Evolutionary conservation across 2,329 filamentous ascomycete genomes (phyloP).

Genomic region (Dothiorella sarmentorum): DNA sequence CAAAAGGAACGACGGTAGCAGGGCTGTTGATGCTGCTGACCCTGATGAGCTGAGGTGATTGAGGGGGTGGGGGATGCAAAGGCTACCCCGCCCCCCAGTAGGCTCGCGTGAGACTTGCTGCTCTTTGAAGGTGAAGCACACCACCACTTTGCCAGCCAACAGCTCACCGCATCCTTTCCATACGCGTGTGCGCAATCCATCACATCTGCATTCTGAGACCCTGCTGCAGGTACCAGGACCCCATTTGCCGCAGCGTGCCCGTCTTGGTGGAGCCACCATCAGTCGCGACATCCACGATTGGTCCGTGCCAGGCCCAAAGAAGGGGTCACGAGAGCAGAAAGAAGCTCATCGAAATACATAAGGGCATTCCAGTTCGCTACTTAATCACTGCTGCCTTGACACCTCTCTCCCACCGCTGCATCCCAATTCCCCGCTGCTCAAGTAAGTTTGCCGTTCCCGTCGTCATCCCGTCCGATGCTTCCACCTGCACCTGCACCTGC

Average conservation of each 20-base stretch:
- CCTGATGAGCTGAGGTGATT: conserved; percentile 2
- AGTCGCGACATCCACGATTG: conserved; percentile 14
- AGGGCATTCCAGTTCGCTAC: conserved; percentile 14
- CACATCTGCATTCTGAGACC: not conserved
- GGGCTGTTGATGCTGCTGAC: not conserved
- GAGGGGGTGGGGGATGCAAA: not conserved
- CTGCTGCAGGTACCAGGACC: conserved; percentile 15
- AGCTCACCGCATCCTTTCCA: not conserved
- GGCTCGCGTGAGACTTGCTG: conserved; percentile 12
- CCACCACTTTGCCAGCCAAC: not conserved
- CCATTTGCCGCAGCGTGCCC: conserved; percentile 12
- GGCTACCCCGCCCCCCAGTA: conserved; percentile 1
- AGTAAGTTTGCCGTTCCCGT: not conserved
- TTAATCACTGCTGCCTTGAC: not conserved
- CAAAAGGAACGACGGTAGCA: not conserved
- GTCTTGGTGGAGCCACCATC: conserved; percentile 13
- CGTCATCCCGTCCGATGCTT: not conserved
- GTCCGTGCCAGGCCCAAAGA: conserved; percentile 10
- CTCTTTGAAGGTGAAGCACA: conserved; percentile 3
- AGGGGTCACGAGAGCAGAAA: conserved; percentile 20
- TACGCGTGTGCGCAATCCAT: not conserved
- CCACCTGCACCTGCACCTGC: too few relatives aligned
- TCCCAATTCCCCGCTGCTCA: not conserved
- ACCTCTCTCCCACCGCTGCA: not conserved
- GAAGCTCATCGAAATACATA: conserved; percentile 19